Evolutionary conservation across 202 grass and related monocot genomes (phyloP).

Genomic region (Digitaria exilis): DNA sequence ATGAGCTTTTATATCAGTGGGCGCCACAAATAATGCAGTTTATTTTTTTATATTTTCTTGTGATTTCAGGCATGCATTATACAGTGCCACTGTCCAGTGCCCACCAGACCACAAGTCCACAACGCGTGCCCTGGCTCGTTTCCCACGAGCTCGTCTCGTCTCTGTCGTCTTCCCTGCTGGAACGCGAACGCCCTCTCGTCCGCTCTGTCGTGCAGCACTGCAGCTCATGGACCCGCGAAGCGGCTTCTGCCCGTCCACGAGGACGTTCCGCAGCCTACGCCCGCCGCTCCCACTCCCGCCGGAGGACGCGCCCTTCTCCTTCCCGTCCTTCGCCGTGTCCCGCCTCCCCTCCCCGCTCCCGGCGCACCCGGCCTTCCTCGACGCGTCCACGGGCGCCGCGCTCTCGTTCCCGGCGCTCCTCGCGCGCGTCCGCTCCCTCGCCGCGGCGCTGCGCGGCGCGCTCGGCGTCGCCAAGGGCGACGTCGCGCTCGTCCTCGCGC

Average conservation of each 20-base stretch:
- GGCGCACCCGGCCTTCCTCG: conserved; percentile 1
- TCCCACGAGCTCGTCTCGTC: neutral
- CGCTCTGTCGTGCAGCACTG: too few species aligned
- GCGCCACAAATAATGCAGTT: too few species aligned
- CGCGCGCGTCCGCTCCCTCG: neutral
- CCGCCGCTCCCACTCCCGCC: conserved; percentile 4
- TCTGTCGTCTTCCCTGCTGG: neutral
- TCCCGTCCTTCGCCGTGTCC: conserved; percentile 11
- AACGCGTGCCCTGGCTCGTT: neutral
- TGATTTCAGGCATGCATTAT: too few species aligned
- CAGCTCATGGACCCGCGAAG: conserved; percentile 15
- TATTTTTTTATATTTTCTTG: too few species aligned
- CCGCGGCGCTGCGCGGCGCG: neutral
- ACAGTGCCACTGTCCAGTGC: too few species aligned
- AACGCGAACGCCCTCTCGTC: neutral
- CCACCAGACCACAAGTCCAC: too few species aligned
- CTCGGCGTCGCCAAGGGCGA: neutral
- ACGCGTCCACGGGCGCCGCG: conserved; percentile 8
- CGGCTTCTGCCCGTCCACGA: conserved; percentile 3
- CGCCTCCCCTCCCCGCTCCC: conserved; percentile 12
- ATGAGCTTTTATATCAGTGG: too few species aligned
- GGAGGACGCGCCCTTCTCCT: neutral
- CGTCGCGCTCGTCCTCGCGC: neutral
- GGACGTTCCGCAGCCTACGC: conserved; percentile 28
- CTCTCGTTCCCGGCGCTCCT: neutral